Conservation (phyloP, 306 rosid species). For the Carpinus fangiana region DNA sequence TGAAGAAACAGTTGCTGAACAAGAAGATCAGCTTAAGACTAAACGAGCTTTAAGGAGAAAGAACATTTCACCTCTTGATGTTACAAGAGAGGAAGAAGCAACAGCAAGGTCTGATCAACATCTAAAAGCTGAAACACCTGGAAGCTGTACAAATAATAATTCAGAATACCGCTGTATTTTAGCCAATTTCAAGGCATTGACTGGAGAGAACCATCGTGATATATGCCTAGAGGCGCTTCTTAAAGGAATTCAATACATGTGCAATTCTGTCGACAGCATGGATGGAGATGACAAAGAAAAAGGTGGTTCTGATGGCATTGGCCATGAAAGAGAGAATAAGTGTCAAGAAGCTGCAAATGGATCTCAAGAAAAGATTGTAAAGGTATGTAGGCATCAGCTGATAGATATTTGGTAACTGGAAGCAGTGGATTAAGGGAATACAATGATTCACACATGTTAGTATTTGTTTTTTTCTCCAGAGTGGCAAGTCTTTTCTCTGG, state of each 20-base stretch:
- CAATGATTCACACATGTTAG: constrained; percentile 10
- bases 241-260: constrained; percentile 53
- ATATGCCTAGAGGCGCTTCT: constrained; percentile 89
- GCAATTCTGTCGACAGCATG: constrained; percentile 43
- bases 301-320: constrained; percentile 40
- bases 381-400: constrained; percentile 45
- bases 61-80: constrained; percentile 68
- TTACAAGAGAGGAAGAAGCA: constrained; percentile 67
- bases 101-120: constrained; percentile 48
- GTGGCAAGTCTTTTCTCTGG: constrained; percentile 64
- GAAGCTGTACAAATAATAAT: constrained; percentile 43
- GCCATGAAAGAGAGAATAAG: constrained; percentile 36
- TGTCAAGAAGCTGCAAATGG: constrained; percentile 36
- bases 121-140: constrained; percentile 75
- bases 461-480: constrained; percentile 41
- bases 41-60: constrained; percentile 63
- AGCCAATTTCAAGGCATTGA: constrained; percentile 51
- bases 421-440: neutral
- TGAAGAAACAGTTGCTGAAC: constrained; percentile 52
- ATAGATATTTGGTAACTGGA: neutral
- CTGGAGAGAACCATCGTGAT: constrained; percentile 78
- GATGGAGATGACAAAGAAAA: constrained; percentile 49
- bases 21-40: constrained; percentile 60
- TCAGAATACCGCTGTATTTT: constrained; percentile 63
- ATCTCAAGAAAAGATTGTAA: constrained; percentile 44